Conservation (phyloP, 139 green algal species). For the Diplosphaera chodatii region DNA sequence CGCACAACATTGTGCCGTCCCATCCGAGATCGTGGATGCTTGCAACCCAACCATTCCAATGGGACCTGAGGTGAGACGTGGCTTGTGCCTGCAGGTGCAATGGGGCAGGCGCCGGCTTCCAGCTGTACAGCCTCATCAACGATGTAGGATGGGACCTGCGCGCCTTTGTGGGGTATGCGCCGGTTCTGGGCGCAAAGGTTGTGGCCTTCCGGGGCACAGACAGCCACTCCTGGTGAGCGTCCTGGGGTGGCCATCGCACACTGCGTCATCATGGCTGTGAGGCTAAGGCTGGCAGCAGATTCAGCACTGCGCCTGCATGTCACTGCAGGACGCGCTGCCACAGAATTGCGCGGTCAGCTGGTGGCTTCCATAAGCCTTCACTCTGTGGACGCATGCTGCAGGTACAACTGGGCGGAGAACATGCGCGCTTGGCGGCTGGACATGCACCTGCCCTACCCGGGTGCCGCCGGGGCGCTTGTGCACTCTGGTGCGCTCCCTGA, state of each 20-base stretch:
- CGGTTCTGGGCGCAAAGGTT: slow-evolving; percentile 45
- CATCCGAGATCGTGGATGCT: not conserved
- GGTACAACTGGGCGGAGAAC: slow-evolving; percentile 69
- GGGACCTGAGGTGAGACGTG: no score
- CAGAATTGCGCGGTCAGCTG: no score
- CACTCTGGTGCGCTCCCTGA: slow-evolving; percentile 55
- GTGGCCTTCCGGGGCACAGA: slow-evolving; percentile 73
- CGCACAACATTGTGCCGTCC: no score
- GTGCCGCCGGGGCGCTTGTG: slow-evolving; percentile 27
- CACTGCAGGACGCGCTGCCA: no score
- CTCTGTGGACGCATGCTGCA: no score
- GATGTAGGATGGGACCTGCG: slow-evolving; percentile 67
- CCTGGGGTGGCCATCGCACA: no score
- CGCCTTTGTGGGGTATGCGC: slow-evolving; percentile 58
- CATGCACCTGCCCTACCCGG: slow-evolving; percentile 30
- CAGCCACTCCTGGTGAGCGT: slow-evolving; percentile 41
- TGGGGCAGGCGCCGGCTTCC: slow-evolving; percentile 20
- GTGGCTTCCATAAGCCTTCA: no score
- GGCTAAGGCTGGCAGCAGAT: no score
- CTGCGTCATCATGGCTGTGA: no score
- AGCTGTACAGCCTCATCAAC: slow-evolving; percentile 35
- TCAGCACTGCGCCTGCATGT: no score
- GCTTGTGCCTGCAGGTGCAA: slow-evolving; percentile 4
- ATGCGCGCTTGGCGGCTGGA: slow-evolving; percentile 67
- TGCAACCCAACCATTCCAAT: not conserved